These are phyloP conservation scores for Farysia itapuensis DNA, from an alignment of 1,284 basidiomycete species.

Conservation along the genomic window DNA sequence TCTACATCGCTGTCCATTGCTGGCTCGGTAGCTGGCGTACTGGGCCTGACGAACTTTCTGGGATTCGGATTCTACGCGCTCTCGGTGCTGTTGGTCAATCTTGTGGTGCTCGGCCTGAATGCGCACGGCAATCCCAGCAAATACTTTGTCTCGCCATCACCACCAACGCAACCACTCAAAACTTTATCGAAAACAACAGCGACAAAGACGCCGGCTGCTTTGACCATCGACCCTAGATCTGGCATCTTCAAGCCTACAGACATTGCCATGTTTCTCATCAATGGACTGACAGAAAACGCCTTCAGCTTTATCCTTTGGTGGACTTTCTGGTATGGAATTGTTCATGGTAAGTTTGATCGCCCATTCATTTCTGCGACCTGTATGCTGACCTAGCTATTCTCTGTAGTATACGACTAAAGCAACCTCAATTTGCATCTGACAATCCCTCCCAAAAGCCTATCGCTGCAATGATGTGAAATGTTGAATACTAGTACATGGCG, in stretches of 20 bases:
- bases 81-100: slow-evolving; percentile 43
- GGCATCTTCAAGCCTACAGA: slow-evolving; percentile 15
- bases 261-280: slow-evolving; percentile 11
- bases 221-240: slow-evolving; percentile 16
- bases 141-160: slow-evolving; percentile 37
- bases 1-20: slow-evolving; percentile 50
- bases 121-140: slow-evolving; percentile 19
- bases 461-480: no score
- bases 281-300: slow-evolving; percentile 43
- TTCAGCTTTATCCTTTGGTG: slow-evolving; percentile 57
- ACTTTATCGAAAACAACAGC: slow-evolving; percentile 5
- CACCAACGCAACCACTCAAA: slow-evolving; percentile 10
- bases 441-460: no score
- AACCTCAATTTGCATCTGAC: no score
- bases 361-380: no score
- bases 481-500: no score
- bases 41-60: slow-evolving; percentile 53
- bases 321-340: slow-evolving; percentile 56
- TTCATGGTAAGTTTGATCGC: slow-evolving; percentile 52
- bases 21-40: slow-evolving; percentile 46
- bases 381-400: no score
- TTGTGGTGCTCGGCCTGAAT: slow-evolving; percentile 38
- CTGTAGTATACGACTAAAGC: neutral
- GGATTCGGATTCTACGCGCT: slow-evolving; percentile 53
- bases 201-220: neutral